Evolutionary conservation across 2,329 filamentous ascomycete species (phyloP).

Genomic region (Magnaporthiopsis poae): DNA sequence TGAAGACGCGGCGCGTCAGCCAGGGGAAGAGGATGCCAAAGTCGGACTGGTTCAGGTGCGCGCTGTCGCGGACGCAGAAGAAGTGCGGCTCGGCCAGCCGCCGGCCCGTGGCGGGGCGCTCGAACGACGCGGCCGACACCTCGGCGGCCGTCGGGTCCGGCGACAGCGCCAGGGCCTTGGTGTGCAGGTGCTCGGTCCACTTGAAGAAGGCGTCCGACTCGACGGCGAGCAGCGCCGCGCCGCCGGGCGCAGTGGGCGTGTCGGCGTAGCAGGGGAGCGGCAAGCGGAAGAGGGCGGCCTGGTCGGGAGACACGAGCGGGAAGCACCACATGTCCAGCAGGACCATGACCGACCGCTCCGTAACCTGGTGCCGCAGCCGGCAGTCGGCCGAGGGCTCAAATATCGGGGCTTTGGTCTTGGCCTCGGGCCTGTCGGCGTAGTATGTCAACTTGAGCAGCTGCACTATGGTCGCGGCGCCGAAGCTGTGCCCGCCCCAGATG

Average conservation of each 20-base stretch:
- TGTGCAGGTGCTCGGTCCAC: slow-evolving; percentile 63
- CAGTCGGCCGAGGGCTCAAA: slow-evolving; percentile 48
- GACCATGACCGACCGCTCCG: slow-evolving; percentile 53
- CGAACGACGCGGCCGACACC: slow-evolving; percentile 31
- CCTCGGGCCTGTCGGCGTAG: slow-evolving; percentile 44
- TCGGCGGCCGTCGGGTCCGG: slow-evolving; percentile 36
- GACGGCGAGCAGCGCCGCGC: slow-evolving; percentile 56
- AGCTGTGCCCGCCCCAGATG: slow-evolving; percentile 70
- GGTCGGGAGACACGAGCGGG: slow-evolving; percentile 54
- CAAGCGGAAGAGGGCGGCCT: slow-evolving; percentile 56
- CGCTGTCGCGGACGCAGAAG: slow-evolving; percentile 64
- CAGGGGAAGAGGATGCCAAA: slow-evolving; percentile 76
- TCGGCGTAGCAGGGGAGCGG: slow-evolving; percentile 60
- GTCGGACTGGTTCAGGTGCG: slow-evolving; percentile 74
- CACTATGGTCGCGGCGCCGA: slow-evolving; percentile 63
- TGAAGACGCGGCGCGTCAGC: slow-evolving; percentile 49
- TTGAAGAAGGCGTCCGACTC: slow-evolving; percentile 70
- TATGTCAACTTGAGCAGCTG: slow-evolving; percentile 74
- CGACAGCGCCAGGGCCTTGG: slow-evolving; percentile 57
- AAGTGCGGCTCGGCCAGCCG: slow-evolving; percentile 49
- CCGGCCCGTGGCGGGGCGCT: slow-evolving; percentile 32
- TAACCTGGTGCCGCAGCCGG: slow-evolving; percentile 55
- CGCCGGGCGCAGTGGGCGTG: slow-evolving; percentile 38
- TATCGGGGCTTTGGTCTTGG: slow-evolving; percentile 44
- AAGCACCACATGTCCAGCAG: slow-evolving; percentile 76